Evolutionary conservation across 116 monocot genomes (phyloP).

Genomic region (Iris pallida): DNA sequence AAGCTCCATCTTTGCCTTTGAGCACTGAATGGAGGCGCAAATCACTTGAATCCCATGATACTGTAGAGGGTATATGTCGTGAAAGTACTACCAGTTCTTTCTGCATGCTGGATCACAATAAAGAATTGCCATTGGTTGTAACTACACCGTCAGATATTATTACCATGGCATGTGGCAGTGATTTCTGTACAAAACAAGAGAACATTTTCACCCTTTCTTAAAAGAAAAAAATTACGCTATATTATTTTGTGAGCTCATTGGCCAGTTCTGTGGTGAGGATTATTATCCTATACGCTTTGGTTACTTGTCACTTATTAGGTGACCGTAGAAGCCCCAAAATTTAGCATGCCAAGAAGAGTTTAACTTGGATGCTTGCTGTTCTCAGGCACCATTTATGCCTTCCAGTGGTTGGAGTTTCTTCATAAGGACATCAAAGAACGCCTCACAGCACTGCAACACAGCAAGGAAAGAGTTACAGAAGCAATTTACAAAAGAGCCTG

Average conservation of each 20-base stretch:
- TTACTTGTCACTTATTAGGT: neutral
- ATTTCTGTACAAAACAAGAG: neutral
- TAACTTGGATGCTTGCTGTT: neutral
- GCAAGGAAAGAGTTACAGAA: constrained; percentile 20
- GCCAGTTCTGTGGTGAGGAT: too few species aligned
- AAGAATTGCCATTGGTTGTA: neutral
- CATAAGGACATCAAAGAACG: constrained; percentile 30
- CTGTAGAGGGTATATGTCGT: neutral
- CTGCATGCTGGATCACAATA: neutral
- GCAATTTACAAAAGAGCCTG: constrained; percentile 19
- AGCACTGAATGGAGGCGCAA: neutral
- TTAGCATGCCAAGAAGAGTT: neutral
- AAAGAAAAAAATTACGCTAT: neutral
- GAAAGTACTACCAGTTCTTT: neutral
- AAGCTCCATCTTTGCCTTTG: neutral
- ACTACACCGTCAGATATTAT: neutral
- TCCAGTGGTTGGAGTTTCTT: constrained; percentile 28
- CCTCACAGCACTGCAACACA: constrained; percentile 16
- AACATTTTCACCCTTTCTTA: neutral
- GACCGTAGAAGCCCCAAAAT: neutral
- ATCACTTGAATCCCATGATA: neutral
- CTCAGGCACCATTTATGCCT: constrained; percentile 22
- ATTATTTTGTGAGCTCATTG: too few species aligned
- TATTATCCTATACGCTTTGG: neutral
- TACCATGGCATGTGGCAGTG: neutral